Base-by-base conservation (phyloP, 257 asterid species). In the Haberlea rhodopensis region DNA sequence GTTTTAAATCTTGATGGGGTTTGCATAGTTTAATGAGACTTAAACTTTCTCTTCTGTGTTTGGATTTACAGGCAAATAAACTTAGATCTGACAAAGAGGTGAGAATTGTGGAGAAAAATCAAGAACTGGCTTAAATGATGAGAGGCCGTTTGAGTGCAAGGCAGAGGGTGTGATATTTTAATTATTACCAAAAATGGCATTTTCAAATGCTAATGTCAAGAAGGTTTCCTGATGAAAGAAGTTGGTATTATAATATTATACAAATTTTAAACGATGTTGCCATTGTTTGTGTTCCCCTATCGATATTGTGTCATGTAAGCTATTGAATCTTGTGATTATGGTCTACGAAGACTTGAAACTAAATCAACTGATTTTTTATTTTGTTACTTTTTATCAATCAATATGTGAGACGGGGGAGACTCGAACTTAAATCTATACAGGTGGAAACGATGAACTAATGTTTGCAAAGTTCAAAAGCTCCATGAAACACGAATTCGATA, bases 81-180 rank as follows among this genome's bases (percentile, higher is more conserved):
- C 97, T 90, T 70, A 80, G 96, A 87, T 85, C 95, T 72, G 84
- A 80, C 54, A 71, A 76, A 54, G 86, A 85, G 74, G 97, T 90
- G 81, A 82, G 97, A 78, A 80, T 87, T 59, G 97, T 90, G 82
- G 97, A 90, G 87, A 90, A 90, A 74, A 78, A 90, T 67, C 97
- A 82, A 79, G 88, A 85, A 72, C 88, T 87, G 77, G 77, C 78
- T 13, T 82, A 56, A 62, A 18, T 20, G 24, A 27, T 11, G 4
- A 1, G n/a, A 58, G 59, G 13, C 0, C 5, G 45, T 1, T 43
- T 40, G 13, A 48, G 31, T 23, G 56, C 49, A 29, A 66, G 34
- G 22, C 53, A 9, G 34, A 5, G 8, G 11, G 53, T 18, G 21
- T 21, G 15, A 3, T 15, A 34, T 28, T 11, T 48, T 34, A 16